Conservation (phyloP, 2,329 filamentous ascomycete species). For the Diatrype stigma region DNA sequence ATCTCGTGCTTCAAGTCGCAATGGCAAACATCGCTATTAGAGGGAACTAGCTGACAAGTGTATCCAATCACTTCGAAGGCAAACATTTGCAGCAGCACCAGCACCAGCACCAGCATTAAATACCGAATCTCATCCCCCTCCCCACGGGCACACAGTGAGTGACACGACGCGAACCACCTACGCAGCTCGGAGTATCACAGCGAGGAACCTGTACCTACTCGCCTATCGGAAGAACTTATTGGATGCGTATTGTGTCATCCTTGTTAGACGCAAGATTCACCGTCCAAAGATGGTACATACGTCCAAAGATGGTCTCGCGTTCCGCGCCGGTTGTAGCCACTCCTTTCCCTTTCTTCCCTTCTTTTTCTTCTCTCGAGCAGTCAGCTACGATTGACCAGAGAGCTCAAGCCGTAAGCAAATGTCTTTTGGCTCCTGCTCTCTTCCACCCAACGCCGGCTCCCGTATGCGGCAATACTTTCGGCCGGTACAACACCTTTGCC, state of each 20-base stretch:
- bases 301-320: slow-evolving; percentile 10
- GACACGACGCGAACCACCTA: slow-evolving; percentile 14
- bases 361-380: no score
- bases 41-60: not conserved
- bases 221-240: slow-evolving; percentile 22
- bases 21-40: not conserved
- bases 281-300: slow-evolving; percentile 5
- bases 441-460: slow-evolving; percentile 3
- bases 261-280: slow-evolving; percentile 10
- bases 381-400: not conserved
- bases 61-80: not conserved
- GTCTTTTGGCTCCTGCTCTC: no score
- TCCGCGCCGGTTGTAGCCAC: slow-evolving; percentile 1
- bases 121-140: slow-evolving; percentile 4
- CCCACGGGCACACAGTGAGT: slow-evolving; percentile 15
- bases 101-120: no score
- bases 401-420: not conserved
- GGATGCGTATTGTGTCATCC: slow-evolving; percentile 11
- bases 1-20: not conserved
- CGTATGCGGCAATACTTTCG: slow-evolving; percentile 8
- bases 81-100: not conserved
- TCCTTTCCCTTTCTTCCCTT: no score
- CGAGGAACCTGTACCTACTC: slow-evolving; percentile 19
- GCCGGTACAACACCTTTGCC: not conserved
- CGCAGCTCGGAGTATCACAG: slow-evolving; percentile 12